phyloP scores from a whole-genome alignment of 108 stramenopile genomes.

The Poteriospumella lacustris region DNA sequence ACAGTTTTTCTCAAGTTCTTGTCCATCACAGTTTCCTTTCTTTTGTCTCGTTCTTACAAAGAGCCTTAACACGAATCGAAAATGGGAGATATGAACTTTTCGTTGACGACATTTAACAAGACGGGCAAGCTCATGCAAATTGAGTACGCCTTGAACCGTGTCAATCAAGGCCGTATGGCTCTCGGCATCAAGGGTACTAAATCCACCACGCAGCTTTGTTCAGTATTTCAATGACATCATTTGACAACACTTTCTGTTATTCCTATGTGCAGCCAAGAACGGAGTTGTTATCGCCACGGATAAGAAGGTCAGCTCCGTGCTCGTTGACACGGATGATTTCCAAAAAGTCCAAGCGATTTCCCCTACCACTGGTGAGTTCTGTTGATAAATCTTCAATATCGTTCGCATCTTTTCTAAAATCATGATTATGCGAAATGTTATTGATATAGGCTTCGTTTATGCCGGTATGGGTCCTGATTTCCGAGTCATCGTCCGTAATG shows the following conservation, averaged over 20 bases:
- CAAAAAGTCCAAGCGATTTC: conserved; percentile 83
- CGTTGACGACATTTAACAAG: conserved; percentile 92
- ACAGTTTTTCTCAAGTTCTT: no score
- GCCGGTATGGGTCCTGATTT: conserved; percentile 98
- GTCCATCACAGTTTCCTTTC: no score
- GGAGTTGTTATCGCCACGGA: conserved; percentile 98
- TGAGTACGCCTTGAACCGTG: conserved; percentile 96
- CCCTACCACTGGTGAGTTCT: conserved; percentile 55
- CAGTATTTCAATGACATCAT: no score
- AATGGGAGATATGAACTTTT: conserved; percentile 57
- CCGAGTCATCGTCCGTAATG: conserved; percentile 87
- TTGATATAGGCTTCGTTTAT: conserved; percentile 77
- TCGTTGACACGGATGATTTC: conserved; percentile 79
- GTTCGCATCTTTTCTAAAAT: not conserved
- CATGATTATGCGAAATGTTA: not conserved
- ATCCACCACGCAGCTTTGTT: not conserved
- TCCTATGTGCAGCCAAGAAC: conserved; percentile 65
- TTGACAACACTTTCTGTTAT: not conserved
- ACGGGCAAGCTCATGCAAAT: conserved; percentile 98
- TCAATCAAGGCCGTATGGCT: conserved; percentile 88
- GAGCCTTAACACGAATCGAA: no score
- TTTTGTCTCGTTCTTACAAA: no score
- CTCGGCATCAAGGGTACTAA: conserved; percentile 81
- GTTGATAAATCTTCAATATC: no score
- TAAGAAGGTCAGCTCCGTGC: conserved; percentile 79